Evolutionary conservation across 805 yeast genomes (phyloP).

Genomic region (Spathaspora sp.): DNA sequence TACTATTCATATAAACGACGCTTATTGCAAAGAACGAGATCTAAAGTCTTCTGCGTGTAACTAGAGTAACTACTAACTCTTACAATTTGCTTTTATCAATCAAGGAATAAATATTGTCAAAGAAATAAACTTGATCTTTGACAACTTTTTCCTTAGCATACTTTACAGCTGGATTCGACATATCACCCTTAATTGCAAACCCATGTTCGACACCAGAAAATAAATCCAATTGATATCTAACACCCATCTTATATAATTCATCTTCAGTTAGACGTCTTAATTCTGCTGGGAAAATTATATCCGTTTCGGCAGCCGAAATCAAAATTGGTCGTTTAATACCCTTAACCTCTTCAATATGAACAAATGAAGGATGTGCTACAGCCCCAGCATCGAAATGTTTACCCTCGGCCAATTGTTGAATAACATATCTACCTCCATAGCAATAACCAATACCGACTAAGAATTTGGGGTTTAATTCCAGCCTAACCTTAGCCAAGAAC

Average conservation of each 20-base stretch:
- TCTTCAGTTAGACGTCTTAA: conserved; percentile 60
- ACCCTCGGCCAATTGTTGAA: conserved; percentile 46
- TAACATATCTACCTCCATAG: conserved; percentile 72
- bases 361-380: conserved; percentile 80
- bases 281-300: conserved; percentile 59
- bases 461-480: conserved; percentile 27
- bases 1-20: too few species aligned
- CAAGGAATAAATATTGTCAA: conserved; percentile 6
- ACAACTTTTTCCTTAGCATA: conserved; percentile 70
- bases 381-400: conserved; percentile 49
- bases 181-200: conserved; percentile 76
- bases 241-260: conserved; percentile 42
- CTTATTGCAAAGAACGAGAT: too few species aligned
- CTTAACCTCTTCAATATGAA: conserved; percentile 60
- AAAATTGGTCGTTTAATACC: conserved; percentile 54
- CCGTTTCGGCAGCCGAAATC: conserved; percentile 74
- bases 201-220: conserved; percentile 73
- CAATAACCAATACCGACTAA: conserved; percentile 74
- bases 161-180: conserved; percentile 44
- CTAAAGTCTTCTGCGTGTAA: too few species aligned
- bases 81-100: not conserved
- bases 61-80: too few species aligned
- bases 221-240: conserved; percentile 55
- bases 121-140: conserved; percentile 36
- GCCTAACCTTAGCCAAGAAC: conserved; percentile 43